Evolutionary conservation across 768 basidiomycete genomes (phyloP), one percentile per base, ranked within the genome.

Genomic region (Amanita subjunquillea): DNA sequence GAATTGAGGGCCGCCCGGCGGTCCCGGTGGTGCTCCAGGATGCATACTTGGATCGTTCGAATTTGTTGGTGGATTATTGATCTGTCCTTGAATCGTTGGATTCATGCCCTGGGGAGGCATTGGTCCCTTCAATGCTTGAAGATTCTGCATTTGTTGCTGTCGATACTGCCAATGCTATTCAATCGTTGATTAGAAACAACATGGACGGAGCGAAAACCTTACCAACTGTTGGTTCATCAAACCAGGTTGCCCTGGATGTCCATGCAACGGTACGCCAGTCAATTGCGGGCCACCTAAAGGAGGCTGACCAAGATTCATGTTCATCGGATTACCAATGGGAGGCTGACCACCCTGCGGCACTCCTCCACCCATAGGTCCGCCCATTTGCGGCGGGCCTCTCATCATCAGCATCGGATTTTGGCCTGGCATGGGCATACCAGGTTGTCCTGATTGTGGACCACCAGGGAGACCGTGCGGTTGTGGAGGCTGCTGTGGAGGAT

Each of bases 61-160:
- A 17, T 12, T 27, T 17, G 51, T 10, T 9, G 8, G 34, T 23
- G 34, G 3, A 38, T 25, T 46, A 29, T 12, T 36, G 13, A 32
- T 32, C 6, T 43, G 32, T 10, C 51, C 51, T 46, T 41, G 42
- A 20, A 45, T 46, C n/a, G 51, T 41, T 13, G 51, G 44, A 38
- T 53, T 46, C 51, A 53, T 53, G n/a, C 13, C 51, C 17, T 53
- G 51, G 5, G 51, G 51, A 20, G 42, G 43, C 27, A 53, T 25
- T 7, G 39, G 40, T 17, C 30, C 51, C 38, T 38, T 38, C 38
- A 39, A n/a, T 27, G 15, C 6, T 17, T 50, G 48, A 37, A 38
- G 17, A 37, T 37, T 38, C 23, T 53, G 51, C 25, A 50, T 30
- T 22, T 51, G 50, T 43, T 51, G 50, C 32, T 30, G 50, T n/a